These are phyloP conservation scores for Moesziomyces parantarcticus DNA, from an alignment of 1,284 basidiomycete genomes.

Conservation along the genomic window DNA sequence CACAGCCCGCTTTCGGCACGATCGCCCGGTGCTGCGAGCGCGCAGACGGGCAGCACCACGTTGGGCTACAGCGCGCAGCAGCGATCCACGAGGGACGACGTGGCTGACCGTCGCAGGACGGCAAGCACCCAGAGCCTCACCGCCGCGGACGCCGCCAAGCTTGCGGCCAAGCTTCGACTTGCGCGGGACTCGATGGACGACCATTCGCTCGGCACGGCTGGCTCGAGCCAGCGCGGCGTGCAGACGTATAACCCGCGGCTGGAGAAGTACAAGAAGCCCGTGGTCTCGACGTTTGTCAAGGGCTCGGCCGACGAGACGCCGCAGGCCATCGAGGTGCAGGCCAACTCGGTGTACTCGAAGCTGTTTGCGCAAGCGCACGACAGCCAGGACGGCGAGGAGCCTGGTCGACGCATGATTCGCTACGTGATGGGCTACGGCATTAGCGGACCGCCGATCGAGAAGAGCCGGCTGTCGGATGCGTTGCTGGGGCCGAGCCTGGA, in stretches of 20 bases:
- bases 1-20: slow-evolving; percentile 10
- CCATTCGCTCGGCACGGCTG: slow-evolving; percentile 18
- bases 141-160: slow-evolving; percentile 57
- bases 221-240: slow-evolving; percentile 19
- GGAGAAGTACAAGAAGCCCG: slow-evolving; percentile 56
- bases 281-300: slow-evolving; percentile 57
- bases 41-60: slow-evolving; percentile 12
- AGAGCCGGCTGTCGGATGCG: slow-evolving; percentile 51
- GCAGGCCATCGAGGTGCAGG: slow-evolving; percentile 40
- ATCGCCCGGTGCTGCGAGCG: slow-evolving; percentile 27
- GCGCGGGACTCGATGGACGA: slow-evolving; percentile 56
- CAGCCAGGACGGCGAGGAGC: slow-evolving; percentile 25
- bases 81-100: slow-evolving; percentile 12
- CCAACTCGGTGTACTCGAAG: slow-evolving; percentile 49
- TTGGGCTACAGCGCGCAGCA: slow-evolving; percentile 9
- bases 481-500: slow-evolving; percentile 58
- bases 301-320: slow-evolving; percentile 31
- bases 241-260: slow-evolving; percentile 39
- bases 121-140: slow-evolving; percentile 55
- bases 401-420: slow-evolving; percentile 41
- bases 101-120: slow-evolving; percentile 29
- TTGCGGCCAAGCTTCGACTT: slow-evolving; percentile 57
- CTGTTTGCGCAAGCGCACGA: slow-evolving; percentile 42
- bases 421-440: slow-evolving; percentile 65
- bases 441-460: slow-evolving; percentile 63